A percentile compares a stretch with the other conserved stretches of the same genome.
Evolutionary conservation across 1,139 yeast genomes (phyloP).

Genomic region (Saccharomyces hybrid): DNA sequence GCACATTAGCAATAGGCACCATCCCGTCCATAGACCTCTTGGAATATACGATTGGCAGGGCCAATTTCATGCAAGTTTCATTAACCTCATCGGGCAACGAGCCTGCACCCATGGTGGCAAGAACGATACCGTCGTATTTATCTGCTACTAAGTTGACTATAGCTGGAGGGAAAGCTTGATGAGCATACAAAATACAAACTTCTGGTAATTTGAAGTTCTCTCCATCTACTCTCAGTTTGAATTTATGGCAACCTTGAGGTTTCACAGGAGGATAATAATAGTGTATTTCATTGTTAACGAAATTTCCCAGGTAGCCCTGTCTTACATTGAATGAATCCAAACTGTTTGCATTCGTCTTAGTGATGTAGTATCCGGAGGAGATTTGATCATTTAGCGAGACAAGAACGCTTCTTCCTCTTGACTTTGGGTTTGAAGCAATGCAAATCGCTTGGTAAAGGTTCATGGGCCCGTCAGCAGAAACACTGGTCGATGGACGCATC

Average conservation of each 20-base stretch:
- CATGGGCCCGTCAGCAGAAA: constrained; percentile 69
- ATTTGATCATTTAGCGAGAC: constrained; percentile 62
- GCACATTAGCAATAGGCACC: constrained; percentile 46
- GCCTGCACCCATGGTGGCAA: constrained; percentile 71
- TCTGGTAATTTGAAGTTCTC: constrained; percentile 27
- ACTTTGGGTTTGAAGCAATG: constrained; percentile 47
- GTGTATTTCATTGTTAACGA: constrained; percentile 58
- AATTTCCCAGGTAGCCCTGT: constrained; percentile 64
- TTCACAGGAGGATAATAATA: constrained; percentile 57
- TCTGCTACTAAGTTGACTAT: constrained; percentile 40
- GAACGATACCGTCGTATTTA: constrained; percentile 46
- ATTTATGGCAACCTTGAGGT: constrained; percentile 46
- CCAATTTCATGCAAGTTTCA: constrained; percentile 30
- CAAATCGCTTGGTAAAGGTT: constrained; percentile 63
- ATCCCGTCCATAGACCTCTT: constrained; percentile 61
- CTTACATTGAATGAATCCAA: constrained; percentile 64
- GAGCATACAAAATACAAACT: constrained; percentile 50
- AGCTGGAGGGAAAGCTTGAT: constrained; percentile 50
- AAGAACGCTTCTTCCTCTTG: constrained; percentile 52
- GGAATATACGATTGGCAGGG: constrained; percentile 53
- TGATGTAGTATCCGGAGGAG: constrained; percentile 61
- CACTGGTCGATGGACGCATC: constrained; percentile 65
- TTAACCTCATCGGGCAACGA: constrained; percentile 50
- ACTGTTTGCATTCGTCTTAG: constrained; percentile 63
- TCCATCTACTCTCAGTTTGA: constrained; percentile 32